Conservation (phyloP, 108 stramenopile genomes). For the Seminavis robusta region DNA sequence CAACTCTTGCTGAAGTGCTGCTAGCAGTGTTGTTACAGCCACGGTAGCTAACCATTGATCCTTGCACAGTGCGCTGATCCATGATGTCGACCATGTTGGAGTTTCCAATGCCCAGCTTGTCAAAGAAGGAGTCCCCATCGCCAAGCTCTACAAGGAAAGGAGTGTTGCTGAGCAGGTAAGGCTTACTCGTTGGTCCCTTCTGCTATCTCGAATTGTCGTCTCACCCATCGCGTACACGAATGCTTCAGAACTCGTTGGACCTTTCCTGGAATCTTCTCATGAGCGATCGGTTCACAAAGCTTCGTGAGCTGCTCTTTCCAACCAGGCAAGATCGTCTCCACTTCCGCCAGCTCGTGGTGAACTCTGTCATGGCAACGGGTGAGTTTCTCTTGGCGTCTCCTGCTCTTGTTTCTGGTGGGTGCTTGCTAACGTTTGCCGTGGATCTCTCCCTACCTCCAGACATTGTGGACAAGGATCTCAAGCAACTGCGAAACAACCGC, state of each 20-base stretch:
- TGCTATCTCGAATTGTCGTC: no score
- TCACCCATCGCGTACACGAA: no score
- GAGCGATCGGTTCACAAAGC: conserved; percentile 18
- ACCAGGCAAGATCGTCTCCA: conserved; percentile 20
- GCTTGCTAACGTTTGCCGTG: no score
- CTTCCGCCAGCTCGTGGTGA: conserved; percentile 41
- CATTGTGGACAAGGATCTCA: conserved; percentile 24
- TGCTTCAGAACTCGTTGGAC: conserved; percentile 40
- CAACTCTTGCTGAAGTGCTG: no score
- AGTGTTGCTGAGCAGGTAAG: conserved; percentile 43
- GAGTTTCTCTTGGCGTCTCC: no score
- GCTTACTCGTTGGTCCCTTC: no score
- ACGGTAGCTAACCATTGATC: no score
- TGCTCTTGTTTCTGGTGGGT: no score
- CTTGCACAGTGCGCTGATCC: no score
- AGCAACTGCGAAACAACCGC: conserved; percentile 11
- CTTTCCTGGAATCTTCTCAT: conserved; percentile 33
- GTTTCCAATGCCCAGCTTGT: conserved; percentile 39
- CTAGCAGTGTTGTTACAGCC: no score
- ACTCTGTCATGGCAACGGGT: conserved; percentile 19
- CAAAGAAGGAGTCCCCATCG: conserved; percentile 34
- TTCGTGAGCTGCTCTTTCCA: conserved; percentile 29
- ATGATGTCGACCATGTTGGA: conserved; percentile 27
- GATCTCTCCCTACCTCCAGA: no score
- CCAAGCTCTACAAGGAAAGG: conserved; percentile 37